Evolutionary conservation across 768 basidiomycete genomes (phyloP), one percentile per base, ranked within the genome.

Genomic region (Agaricus bisporus): DNA sequence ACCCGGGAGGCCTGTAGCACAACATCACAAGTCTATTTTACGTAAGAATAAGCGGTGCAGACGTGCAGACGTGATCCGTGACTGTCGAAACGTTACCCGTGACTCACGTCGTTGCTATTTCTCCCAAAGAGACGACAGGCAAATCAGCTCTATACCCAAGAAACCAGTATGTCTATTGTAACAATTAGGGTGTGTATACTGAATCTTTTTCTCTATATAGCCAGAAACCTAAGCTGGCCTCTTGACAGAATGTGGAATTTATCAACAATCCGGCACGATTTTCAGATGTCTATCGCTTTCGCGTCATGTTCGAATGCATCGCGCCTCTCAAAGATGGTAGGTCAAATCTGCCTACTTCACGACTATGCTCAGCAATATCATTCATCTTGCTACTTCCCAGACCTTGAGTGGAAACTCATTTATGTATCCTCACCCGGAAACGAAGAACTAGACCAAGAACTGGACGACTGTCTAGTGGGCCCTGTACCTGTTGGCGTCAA

Each of bases 341-440:
- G 60, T 41, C 58, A 75, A 10, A 28, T 38, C 4, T 41, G 18
- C 36, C 18, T 32, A 15, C 35, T n/a, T 20, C 42, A 20, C 8
- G 35, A 22, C 35, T 26, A n/a, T 11, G 48, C 25, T 25, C 9
- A 35, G 43, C 26, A 54, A 37, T 28, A 29, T 22, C 22, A 22
- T 22, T 22, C 22, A 4, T 22, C 4, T 4, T 22, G 22, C 12
- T 6, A 1, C 8, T 11, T 11, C 32, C 17, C 43, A 95, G 97
- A 99, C 70, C 83, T 99, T 58, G 97, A 99, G 68, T 99, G 97
- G 97, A 86, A 86, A 59, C 85, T 99, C 59, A 93, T 97, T 43
- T 98, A 95, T 67, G 95, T 98, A 49, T 92, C 97, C 1, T 92
- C 88, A 3, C 95, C 95, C 0, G 93, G 86, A 9, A 81, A 90